Base-by-base conservation (phyloP, 352 stramenopile species). In the Albugo candida region DNA sequence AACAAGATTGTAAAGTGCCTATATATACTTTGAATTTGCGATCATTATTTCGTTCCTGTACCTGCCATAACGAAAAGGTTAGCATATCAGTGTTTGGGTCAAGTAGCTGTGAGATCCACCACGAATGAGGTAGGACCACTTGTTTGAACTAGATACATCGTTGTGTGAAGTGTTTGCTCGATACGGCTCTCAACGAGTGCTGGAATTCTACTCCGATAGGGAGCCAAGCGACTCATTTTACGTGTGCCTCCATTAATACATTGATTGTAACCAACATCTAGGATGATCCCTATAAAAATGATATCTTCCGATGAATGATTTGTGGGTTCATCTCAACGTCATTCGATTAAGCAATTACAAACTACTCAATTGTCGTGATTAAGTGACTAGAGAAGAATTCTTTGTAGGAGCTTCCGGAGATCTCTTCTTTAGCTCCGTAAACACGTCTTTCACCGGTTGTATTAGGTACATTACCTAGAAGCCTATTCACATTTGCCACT, bases 131-230 rank as follows among this genome's bases (percentile, higher is more conserved):
- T 89, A 31, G 74, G 74, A 0, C 77, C 73, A 0, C 59, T 75
- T 10, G 71, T 85, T 63, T 84, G 71, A 44, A 86, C 71, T 18
- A 89, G 58, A 45, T 86, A 89, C 74, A 89, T 82, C 3, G 74
- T 86, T 13, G 54, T 67, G 18, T 21, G 53, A 2, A 81, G 56
- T 43, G 67, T 85, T 54, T 82, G 47, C 36, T 83, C 65, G 31
- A 89, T 85, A 36, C 70, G 67, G 47, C 60, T 41, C 24, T 60
- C 59, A 36, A 85, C 53, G 1, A 58, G 40, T 21, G 63, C 60
- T 0, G 77, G 54, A n/a, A 51, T 54, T 51, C 85, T 89, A 8
- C 55, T 41, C 17, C 71, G 62, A 52, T 69, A 89, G 52, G 74
- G 59, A 60, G 77, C 62, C 24, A 83, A 35, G 41, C 73, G 70